Evolutionary conservation across 176 grass and related monocot genomes (phyloP), one percentile per base, ranked within the genome.

Genomic region (Puya raimondii): DNA sequence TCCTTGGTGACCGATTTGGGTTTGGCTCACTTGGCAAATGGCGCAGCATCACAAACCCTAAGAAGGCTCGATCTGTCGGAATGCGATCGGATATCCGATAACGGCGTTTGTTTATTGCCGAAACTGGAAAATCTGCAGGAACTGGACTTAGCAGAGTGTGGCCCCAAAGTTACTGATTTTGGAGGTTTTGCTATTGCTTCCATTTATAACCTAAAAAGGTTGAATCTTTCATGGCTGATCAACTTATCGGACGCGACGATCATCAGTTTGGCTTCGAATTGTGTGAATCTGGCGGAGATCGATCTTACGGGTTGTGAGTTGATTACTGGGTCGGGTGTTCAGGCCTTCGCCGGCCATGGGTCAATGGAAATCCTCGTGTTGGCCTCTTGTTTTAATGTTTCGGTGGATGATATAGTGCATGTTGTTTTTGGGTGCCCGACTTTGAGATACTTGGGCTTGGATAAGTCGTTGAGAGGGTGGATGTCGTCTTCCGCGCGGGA

Each of bases 391-490:
- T 70, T 21, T 23, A 51, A 51, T 53, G 4, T 70, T 4, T 51
- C 67, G 14, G 11, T 12, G 0, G 9, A 70, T 15, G 67, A 70
- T 70, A 12, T 70, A 23, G 67, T 14, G 67, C 48, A 25, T 1
- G 23, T 50, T 11, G 49, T 70, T 10, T 26, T 51, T 11, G 49
- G 11, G 4, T 51, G 67, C 26, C 67, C 11, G 11, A 13, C 67
- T 26, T 51, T 70, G 67, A 53, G 67, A 21, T 70, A 70, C 16
- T 10, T 53, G 18, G 49, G 67, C 18, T 70, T 70, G 67, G 67
- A 70, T 21, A 22, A 23, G 3, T 10, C 48, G 6, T 13, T 70
- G 9, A 52, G 49, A 20, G 67, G 67, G 17, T 70, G 67, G 67
- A 70, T 70, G 67, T 25, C 67, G 18, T 53, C 67, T 70, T 70